A percentile compares a stretch with the other conserved stretches of the same genome.
Evolutionary conservation across 345 rosid species (phyloP).

Genomic region (Clarkia xantiana): DNA sequence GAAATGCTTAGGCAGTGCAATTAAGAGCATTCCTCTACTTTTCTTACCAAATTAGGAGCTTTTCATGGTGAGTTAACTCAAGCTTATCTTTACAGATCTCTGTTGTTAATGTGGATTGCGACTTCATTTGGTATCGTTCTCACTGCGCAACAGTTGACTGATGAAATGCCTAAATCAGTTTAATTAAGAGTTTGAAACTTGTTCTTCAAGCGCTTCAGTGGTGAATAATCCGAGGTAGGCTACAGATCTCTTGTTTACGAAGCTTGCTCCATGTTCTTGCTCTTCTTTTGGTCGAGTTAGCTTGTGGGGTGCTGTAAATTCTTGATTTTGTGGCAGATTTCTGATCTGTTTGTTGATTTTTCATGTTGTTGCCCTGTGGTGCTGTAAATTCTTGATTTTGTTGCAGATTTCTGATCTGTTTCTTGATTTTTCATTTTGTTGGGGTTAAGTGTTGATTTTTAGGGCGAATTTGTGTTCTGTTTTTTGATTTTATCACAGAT

Average conservation of each 20-base stretch:
- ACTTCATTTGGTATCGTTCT: no score
- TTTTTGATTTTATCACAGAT: conserved; percentile 31
- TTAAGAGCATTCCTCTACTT: conserved; percentile 1
- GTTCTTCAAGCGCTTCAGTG: background rate
- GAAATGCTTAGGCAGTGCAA: background rate
- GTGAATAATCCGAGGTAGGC: background rate
- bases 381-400: conserved; percentile 3
- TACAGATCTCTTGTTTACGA: no score
- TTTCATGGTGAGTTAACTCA: no score
- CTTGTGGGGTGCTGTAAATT: no score
- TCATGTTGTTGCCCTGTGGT: background rate
- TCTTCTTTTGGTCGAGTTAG: no score
- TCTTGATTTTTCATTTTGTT: background rate
- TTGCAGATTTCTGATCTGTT: conserved; percentile 1
- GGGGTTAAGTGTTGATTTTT: no score
- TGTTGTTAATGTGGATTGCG: no score
- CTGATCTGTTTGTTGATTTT: background rate
- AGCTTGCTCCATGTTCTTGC: no score
- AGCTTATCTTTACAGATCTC: no score
- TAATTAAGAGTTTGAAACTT: background rate
- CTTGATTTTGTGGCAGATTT: no score
- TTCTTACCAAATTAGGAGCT: background rate
- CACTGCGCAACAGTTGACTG: conserved; percentile 5
- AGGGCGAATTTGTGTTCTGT: conserved; percentile 12
- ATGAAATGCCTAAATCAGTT: conserved; percentile 1